phyloP scores from a whole-genome alignment of 164 flowering plant genomes.

The Tetracentron sinense region DNA sequence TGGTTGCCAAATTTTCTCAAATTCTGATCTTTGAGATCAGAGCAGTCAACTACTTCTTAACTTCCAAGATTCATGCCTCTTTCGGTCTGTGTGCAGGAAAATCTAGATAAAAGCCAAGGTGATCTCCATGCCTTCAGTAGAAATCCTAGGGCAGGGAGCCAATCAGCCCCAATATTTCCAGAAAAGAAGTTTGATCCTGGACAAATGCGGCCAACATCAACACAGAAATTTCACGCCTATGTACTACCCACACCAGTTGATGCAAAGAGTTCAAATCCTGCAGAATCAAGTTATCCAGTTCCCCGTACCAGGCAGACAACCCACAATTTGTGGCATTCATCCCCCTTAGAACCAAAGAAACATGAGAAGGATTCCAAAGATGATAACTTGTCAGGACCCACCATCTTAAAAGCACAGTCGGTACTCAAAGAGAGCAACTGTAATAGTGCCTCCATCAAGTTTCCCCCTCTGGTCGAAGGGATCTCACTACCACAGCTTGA shows the following conservation, averaged over 20 bases:
- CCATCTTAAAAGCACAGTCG: constrained; percentile 29
- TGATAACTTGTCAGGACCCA: constrained; percentile 32
- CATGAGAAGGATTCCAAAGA: constrained; percentile 30
- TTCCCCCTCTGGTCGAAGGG: constrained; percentile 56
- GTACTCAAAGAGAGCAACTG: constrained; percentile 69
- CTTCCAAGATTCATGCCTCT: background rate
- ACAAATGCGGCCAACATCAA: constrained; percentile 38
- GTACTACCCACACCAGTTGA: constrained; percentile 79
- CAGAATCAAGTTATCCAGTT: constrained; percentile 28
- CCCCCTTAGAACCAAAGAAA: constrained; percentile 53
- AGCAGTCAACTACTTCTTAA: background rate
- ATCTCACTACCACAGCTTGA: constrained; percentile 28
- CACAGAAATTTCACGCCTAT: constrained; percentile 63
- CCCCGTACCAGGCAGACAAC: constrained; percentile 25
- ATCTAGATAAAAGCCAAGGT: constrained; percentile 28
- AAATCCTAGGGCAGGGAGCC: constrained; percentile 43
- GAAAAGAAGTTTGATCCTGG: constrained; percentile 46
- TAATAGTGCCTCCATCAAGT: constrained; percentile 26
- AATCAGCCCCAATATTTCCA: constrained; percentile 76
- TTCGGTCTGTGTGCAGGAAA: constrained; percentile 45
- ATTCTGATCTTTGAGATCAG: constrained; percentile 1
- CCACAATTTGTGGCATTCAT: constrained; percentile 50
- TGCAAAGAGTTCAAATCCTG: constrained; percentile 38
- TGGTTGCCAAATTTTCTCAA: background rate
- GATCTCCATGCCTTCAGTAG: constrained; percentile 28